Conservation (phyloP, 2,329 filamentous ascomycete genomes). For the Cercospora berteroae region DNA sequence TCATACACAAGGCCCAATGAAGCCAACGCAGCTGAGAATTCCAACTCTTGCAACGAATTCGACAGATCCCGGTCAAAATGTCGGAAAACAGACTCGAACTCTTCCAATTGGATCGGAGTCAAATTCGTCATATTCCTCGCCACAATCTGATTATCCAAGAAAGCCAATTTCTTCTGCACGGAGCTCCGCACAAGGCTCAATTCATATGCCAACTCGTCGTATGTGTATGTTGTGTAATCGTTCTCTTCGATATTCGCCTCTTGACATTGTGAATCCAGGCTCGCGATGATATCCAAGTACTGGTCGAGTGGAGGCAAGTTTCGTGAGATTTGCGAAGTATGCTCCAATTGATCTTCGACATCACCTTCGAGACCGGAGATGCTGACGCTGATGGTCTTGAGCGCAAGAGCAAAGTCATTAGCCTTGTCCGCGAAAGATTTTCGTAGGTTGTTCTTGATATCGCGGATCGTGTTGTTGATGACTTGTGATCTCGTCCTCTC, state of each 20-base stretch:
- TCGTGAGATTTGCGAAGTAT: conserved; percentile 79
- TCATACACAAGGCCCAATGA: conserved; percentile 93
- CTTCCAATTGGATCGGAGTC: conserved; percentile 95
- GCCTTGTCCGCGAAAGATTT: conserved; percentile 96
- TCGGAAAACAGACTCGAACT: conserved; percentile 96
- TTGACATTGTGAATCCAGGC: conserved; percentile 81
- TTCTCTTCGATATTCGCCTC: conserved; percentile 99
- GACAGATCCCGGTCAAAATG: conserved; percentile 94
- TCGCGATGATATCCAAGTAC: conserved; percentile 83
- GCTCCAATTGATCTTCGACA: conserved; percentile 87
- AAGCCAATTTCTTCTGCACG: conserved; percentile 92
- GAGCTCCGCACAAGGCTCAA: conserved; percentile 85
- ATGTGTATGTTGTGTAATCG: conserved; percentile 98
- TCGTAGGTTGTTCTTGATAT: conserved; percentile 94
- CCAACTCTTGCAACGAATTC: conserved; percentile 86
- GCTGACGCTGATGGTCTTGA: conserved; percentile 91
- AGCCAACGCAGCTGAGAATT: conserved; percentile 94
- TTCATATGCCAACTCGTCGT: conserved; percentile 94
- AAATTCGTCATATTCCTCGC: conserved; percentile 98
- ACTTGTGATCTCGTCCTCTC: conserved; percentile 87
- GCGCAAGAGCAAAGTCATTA: conserved; percentile 92
- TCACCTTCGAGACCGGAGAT: conserved; percentile 97
- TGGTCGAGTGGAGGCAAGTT: conserved; percentile 86
- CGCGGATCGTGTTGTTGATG: conserved; percentile 97
- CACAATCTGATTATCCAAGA: conserved; percentile 97